Conservation (phyloP, 2,329 filamentous ascomycete species). For the Intubia oerlemansii region DNA sequence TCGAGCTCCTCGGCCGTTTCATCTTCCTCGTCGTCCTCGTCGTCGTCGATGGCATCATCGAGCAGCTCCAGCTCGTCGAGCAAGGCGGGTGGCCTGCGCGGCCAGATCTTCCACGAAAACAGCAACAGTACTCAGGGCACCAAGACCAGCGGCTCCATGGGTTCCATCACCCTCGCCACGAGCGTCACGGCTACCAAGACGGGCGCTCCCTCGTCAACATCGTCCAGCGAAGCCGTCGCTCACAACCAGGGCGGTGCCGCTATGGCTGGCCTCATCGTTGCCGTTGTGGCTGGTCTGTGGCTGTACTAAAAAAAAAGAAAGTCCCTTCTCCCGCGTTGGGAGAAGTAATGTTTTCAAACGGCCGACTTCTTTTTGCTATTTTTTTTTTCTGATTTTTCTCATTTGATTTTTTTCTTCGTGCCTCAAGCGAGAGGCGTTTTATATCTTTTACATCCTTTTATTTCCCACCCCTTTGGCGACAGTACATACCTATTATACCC, state of each 20-base stretch:
- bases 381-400: conserved; percentile 1
- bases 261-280: conserved; percentile 31
- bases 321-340: too few relatives aligned
- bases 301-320: conserved; percentile 17
- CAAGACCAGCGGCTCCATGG: background rate
- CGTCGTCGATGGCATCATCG: conserved; percentile 5
- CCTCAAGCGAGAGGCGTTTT: too few relatives aligned
- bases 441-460: too few relatives aligned
- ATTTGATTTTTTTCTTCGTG: conserved; percentile 1
- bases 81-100: conserved; percentile 12
- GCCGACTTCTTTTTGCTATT: conserved; percentile 1
- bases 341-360: background rate
- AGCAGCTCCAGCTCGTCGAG: conserved; percentile 3
- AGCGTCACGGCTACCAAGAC: conserved; percentile 1
- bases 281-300: conserved; percentile 29
- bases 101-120: conserved; percentile 34
- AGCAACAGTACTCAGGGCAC: conserved; percentile 7
- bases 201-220: conserved; percentile 8
- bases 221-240: conserved; percentile 19
- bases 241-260: conserved; percentile 27
- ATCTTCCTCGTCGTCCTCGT: conserved; percentile 6
- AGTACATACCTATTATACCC: too few relatives aligned
- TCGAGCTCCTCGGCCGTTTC: conserved; percentile 12
- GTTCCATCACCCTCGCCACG: conserved; percentile 2
- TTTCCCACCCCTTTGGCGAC: too few relatives aligned